Percentiles rank a stretch among this genome's conserved stretches.
Evolutionary conservation across 805 yeast species (phyloP).

Genomic region (Cyberlindnera mississippiensis): DNA sequence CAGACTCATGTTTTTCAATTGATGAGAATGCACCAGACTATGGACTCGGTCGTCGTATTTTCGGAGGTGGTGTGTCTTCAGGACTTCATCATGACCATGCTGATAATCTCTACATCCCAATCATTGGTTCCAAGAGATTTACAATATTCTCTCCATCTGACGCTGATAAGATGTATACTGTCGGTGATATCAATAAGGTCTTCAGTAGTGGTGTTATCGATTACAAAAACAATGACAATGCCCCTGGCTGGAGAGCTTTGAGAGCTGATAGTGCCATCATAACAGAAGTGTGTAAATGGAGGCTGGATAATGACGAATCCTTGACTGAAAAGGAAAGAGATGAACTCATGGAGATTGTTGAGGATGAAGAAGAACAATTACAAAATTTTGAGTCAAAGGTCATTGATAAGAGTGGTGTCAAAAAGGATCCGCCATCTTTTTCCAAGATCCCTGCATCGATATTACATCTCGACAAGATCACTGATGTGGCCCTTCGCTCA

Average conservation of each 20-base stretch:
- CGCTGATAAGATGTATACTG: conserved; percentile 54
- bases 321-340: conserved; percentile 23
- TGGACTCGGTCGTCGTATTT: conserved; percentile 52
- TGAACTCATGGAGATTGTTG: conserved; percentile 25
- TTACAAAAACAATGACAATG: conserved; percentile 47
- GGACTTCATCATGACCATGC: conserved; percentile 83
- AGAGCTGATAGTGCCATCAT: conserved; percentile 59
- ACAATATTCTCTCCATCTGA: conserved; percentile 63
- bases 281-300: conserved; percentile 46
- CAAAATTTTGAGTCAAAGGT: conserved; percentile 18
- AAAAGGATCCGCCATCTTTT: conserved; percentile 65
- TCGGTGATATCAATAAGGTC: conserved; percentile 53
- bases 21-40: conserved; percentile 25
- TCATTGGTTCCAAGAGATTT: conserved; percentile 60
- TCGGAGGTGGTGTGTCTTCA: conserved; percentile 59
- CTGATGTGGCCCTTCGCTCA: conserved; percentile 26
- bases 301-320: conserved; percentile 30
- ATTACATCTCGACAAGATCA: conserved; percentile 54
- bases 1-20: conserved; percentile 12
- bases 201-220: conserved; percentile 66
- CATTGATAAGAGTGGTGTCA: conserved; percentile 15
- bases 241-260: conserved; percentile 61
- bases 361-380: conserved; percentile 26
- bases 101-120: conserved; percentile 63
- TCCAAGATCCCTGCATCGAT: conserved; percentile 59